phyloP scores from a whole-genome alignment of 176 grass and related monocot species.

The Oryza rufipogon region DNA sequence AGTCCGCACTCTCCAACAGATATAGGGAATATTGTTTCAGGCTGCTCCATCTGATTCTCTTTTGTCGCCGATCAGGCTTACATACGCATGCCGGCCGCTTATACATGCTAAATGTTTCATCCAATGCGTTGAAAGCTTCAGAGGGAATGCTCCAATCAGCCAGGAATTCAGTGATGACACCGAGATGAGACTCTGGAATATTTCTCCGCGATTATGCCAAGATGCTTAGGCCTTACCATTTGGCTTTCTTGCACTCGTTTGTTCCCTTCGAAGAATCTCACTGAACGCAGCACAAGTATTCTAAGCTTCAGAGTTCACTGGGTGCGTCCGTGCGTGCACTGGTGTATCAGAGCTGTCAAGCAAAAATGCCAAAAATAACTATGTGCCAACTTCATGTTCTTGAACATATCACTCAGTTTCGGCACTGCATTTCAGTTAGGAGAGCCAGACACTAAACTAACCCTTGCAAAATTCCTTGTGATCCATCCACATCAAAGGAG shows the following conservation, averaged over 20 bases:
- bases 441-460: neutral
- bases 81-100: neutral
- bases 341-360: neutral
- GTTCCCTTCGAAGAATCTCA: slow-evolving; percentile 27
- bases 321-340: neutral
- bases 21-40: slow-evolving; percentile 1
- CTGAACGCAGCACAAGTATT: neutral
- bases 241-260: slow-evolving; percentile 30
- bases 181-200: neutral
- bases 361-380: neutral
- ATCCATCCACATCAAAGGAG: slow-evolving; percentile 9
- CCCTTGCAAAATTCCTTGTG: neutral
- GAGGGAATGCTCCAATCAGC: neutral
- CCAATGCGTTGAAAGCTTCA: slow-evolving; percentile 30
- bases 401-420: neutral
- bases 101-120: neutral
- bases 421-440: neutral
- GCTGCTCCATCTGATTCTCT: slow-evolving; percentile 25
- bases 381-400: neutral
- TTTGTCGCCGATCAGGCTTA: slow-evolving; percentile 37
- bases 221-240: slow-evolving; percentile 36
- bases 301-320: neutral
- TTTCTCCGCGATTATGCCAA: neutral
- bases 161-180: neutral
- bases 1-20: slow-evolving; percentile 2